Base-by-base conservation (phyloP, 2,329 filamentous ascomycete species). In the Xylariomycetidae sp. region DNA sequence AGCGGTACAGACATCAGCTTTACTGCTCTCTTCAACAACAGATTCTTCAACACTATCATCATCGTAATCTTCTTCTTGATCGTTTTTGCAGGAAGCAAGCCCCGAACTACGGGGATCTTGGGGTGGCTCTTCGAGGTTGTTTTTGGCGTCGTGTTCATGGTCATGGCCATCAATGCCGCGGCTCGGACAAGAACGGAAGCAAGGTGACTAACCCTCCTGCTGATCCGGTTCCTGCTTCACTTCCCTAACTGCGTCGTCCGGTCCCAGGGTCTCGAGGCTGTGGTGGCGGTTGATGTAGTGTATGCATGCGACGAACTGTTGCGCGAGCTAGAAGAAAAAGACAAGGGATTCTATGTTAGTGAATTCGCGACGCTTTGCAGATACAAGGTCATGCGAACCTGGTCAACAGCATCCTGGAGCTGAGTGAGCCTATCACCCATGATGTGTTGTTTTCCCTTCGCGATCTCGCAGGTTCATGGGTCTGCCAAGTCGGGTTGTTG, bases 401-500 rank as follows among this genome's bases (percentile, higher is more conserved):
- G 80, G 53, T 92, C 86, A 40, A 90, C 77, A 59, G 85, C 82
- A 65, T 92, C 85, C 62, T 94, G 87, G 37, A 92, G 70, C 59
- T 92, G 86, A 2, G 87, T 90, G 37, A 94, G 71, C 42, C 82
- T 72, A 56, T 94, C 87, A 17, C 74, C 74, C 80, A 88, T 88
- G 16, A 28, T 44, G 28, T 23, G 8, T 23, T 23, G n/a, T 23
- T n/a, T 23, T 23, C n/a, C 20, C 20, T 8, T 23, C 20, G 20
- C n/a, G 20, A 23, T 8, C 20, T 23, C 20, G 20, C n/a, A n/a
- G n/a, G n/a, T n/a, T n/a, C n/a, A n/a, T n/a, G n/a, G n/a, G n/a
- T n/a, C n/a, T n/a, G n/a, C n/a, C n/a, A n/a, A n/a, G n/a, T n/a
- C n/a, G n/a, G n/a, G n/a, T n/a, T n/a, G n/a, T n/a, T n/a, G n/a